Evolutionary conservation across 1,139 yeast genomes (phyloP), one percentile per base, ranked within the genome.

Genomic region (Geotrichum siamense): DNA sequence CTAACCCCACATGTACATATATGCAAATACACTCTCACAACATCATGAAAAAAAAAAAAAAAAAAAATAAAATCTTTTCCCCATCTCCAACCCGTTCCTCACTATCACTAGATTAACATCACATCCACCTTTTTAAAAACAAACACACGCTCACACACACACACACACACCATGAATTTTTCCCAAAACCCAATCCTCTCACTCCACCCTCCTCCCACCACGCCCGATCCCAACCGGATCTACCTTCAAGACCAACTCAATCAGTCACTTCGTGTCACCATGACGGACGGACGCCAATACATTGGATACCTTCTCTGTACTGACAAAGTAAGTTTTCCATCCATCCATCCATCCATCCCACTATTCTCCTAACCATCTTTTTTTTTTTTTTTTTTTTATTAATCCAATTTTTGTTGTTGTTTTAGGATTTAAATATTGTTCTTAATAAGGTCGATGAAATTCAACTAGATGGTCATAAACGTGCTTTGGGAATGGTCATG

Each of bases 401-500:
- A 13, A 15, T 15, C 20, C 10, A 9, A 28, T 28, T 8, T 5
- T 8, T 23, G 26, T 23, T 23, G 26, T 13, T 29, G 12, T 2
- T 12, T 4, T n/a, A 41, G 45, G 38, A 33, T 38, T n/a, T 15
- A 10, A 42, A 42, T 23, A 32, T 42, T 10, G 29, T 42, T 17
- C 38, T 42, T 3, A 34, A 38, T 10, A 35, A 42, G n/a, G 45
- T 42, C 20, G 26, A 29, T 10, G 45, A 42, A 25, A 6, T 6
- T 12, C 40, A 39, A 13, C 29, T 12, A 4, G 33, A 42, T 12
- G 41, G 30, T 13, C 39, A 37, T 13, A 16, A 31, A 20, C 35
- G 45, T 12, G 12, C 38, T 5, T 23, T 39, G 23, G 45, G 45
- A 4, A 42, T 42, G 45, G 35, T 42, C 28, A 42, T 42, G 20